These are phyloP conservation scores for Podaxis sp. DNA, from an alignment of 768 basidiomycete genomes.

Conservation along the genomic window DNA sequence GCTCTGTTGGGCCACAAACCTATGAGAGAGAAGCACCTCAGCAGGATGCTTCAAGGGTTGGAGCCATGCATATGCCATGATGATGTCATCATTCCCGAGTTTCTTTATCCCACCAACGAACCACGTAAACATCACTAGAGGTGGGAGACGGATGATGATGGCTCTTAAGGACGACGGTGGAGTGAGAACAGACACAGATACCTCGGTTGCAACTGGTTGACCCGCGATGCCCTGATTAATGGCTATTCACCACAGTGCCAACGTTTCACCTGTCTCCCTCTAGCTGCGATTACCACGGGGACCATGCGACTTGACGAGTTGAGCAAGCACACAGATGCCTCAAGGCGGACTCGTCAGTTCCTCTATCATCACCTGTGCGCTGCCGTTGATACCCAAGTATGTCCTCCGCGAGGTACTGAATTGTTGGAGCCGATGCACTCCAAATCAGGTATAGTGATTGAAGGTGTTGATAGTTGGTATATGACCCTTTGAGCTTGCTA, in stretches of 20 bases:
- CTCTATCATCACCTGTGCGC: no score
- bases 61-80: background rate
- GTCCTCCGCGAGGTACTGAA: no score
- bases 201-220: background rate
- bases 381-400: no score
- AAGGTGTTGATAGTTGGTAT: no score
- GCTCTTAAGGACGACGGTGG: background rate
- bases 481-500: no score
- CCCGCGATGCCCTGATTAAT: background rate
- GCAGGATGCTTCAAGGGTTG: background rate
- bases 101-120: conserved; percentile 6
- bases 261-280: background rate
- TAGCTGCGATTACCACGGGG: background rate
- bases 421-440: no score
- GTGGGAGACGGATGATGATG: background rate
- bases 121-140: conserved; percentile 2
- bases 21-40: background rate
- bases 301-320: background rate
- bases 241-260: background rate
- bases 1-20: conserved; percentile 3
- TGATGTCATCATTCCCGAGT: conserved; percentile 5
- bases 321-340: background rate
- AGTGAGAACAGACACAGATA: background rate
- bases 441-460: no score
- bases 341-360: no score